Evolutionary conservation across 2,329 filamentous ascomycete genomes (phyloP).

Genomic region (Stemphylium vesicarium): DNA sequence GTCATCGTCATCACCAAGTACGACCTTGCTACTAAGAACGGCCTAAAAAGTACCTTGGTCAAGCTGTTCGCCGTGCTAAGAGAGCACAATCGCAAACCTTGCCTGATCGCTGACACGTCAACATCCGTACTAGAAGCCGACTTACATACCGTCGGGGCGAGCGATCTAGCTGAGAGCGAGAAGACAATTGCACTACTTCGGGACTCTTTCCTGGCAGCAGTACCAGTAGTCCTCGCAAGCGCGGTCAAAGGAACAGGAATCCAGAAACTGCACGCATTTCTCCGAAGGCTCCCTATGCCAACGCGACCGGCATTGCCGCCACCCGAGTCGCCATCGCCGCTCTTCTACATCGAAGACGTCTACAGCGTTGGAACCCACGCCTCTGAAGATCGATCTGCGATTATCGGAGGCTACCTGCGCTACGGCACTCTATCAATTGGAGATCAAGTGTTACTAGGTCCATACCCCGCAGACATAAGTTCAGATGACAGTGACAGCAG

Average conservation of each 20-base stretch:
- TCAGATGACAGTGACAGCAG: conserved; percentile 49
- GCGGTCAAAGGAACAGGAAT: conserved; percentile 85
- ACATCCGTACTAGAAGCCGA: conserved; percentile 43
- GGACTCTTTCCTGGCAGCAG: conserved; percentile 56
- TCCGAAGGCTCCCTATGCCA: conserved; percentile 73
- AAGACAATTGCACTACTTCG: conserved; percentile 60
- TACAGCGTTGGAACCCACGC: conserved; percentile 67
- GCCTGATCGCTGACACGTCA: conserved; percentile 62
- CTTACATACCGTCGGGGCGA: conserved; percentile 62
- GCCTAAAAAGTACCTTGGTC: conserved; percentile 72
- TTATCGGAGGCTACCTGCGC: conserved; percentile 85
- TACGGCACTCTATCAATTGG: conserved; percentile 79
- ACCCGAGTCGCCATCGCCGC: conserved; percentile 55
- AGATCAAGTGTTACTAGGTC: conserved; percentile 78
- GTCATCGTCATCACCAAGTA: conserved; percentile 88
- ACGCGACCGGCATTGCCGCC: conserved; percentile 51
- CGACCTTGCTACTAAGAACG: conserved; percentile 78
- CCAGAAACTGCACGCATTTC: conserved; percentile 78
- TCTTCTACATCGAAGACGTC: conserved; percentile 92
- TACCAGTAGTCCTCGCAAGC: conserved; percentile 89
- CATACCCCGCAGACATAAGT: conserved; percentile 56
- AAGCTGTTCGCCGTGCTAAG: conserved; percentile 81
- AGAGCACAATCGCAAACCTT: conserved; percentile 72
- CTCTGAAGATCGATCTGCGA: conserved; percentile 49
- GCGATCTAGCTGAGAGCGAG: conserved; percentile 65